A percentile compares a stretch with the other conserved stretches of the same genome.
phyloP scores from a whole-genome alignment of 768 basidiomycete species.

The Naganishia randhawae region DNA sequence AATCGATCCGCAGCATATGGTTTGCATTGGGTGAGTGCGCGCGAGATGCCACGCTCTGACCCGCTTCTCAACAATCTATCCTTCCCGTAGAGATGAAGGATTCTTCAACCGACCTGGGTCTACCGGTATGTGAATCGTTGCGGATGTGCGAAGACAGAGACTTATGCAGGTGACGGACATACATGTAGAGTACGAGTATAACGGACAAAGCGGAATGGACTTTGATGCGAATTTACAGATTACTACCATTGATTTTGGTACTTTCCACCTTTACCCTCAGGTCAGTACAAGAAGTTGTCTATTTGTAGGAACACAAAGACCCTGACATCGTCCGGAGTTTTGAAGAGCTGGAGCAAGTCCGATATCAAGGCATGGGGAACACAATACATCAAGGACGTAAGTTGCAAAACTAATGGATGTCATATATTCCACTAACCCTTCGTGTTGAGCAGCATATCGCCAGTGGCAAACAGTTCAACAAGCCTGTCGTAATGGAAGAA shows the following conservation, averaged over 20 bases:
- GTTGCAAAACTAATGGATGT: neutral
- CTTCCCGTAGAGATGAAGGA: neutral
- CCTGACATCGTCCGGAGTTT: neutral
- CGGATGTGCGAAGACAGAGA: neutral
- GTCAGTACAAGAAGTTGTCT: neutral
- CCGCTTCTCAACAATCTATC: neutral
- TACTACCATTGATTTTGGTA: neutral
- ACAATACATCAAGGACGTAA: neutral
- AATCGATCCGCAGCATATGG: neutral
- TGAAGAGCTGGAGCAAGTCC: neutral
- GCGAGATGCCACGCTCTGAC: neutral
- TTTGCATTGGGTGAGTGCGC: neutral
- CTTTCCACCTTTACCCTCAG: neutral
- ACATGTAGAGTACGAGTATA: neutral
- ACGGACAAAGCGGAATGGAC: neutral
- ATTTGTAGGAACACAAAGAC: neutral
- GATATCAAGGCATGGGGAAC: neutral
- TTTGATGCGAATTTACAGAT: neutral
- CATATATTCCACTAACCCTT: neutral
- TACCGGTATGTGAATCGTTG: neutral
- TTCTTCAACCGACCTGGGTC: neutral
- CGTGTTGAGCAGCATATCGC: neutral
- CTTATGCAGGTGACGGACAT: neutral
- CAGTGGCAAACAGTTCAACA: neutral
- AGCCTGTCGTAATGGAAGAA: neutral